Conservation (phyloP, 768 basidiomycete species). For the Mycena belliarum region DNA sequence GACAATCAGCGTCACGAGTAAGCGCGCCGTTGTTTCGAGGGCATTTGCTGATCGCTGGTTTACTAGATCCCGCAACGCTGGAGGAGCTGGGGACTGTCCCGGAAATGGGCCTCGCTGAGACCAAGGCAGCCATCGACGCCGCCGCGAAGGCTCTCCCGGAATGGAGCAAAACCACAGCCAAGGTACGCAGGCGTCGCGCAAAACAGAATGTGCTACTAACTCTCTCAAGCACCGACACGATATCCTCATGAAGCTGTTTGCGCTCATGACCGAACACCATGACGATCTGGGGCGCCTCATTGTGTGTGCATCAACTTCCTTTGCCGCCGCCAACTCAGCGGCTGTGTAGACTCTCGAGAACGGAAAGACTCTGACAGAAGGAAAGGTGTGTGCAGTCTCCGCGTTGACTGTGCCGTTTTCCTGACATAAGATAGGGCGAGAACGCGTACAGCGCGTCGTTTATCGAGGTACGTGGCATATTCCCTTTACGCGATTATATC, state of each 20-base stretch:
- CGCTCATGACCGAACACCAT: constrained; percentile 77
- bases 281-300: constrained; percentile 90
- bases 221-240: constrained; percentile 72
- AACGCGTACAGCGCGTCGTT: constrained; percentile 84
- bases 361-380: constrained; percentile 87
- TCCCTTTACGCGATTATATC: not conserved
- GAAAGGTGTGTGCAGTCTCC: too few relatives aligned
- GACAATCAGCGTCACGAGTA: constrained; percentile 77
- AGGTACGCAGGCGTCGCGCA: constrained; percentile 46
- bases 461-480: constrained; percentile 36
- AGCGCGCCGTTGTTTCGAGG: constrained; percentile 28
- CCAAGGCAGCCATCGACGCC: constrained; percentile 80
- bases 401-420: too few relatives aligned
- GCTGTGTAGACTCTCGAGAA: constrained; percentile 83
- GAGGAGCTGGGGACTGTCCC: constrained; percentile 84
- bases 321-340: constrained; percentile 26
- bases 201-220: not conserved
- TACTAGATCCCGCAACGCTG: constrained; percentile 87
- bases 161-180: constrained; percentile 88
- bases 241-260: constrained; percentile 75
- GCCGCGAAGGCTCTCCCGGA: constrained; percentile 79
- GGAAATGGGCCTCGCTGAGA: constrained; percentile 86
- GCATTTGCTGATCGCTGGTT: not conserved
- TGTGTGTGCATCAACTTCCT: constrained; percentile 43
- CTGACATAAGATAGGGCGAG: constrained; percentile 57